Conservation (phyloP, 164 flowering plant species). For the Brasenia schreberi region DNA sequence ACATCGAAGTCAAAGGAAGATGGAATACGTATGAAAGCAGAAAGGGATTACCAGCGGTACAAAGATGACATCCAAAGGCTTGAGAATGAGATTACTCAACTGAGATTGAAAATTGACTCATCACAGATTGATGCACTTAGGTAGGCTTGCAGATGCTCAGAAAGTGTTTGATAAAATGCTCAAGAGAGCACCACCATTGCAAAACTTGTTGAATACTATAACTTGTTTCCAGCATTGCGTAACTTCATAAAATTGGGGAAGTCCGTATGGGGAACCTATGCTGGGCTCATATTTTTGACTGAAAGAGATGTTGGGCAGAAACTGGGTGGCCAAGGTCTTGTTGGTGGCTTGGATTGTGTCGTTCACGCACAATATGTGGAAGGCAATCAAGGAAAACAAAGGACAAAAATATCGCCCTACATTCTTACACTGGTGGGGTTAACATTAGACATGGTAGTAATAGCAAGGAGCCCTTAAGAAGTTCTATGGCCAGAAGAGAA, state of each 20-base stretch:
- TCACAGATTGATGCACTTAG: conserved; percentile 26
- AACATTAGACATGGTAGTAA: conserved; percentile 5
- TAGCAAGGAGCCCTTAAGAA: conserved; percentile 10
- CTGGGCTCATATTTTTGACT: conserved; percentile 93
- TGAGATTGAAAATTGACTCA: conserved; percentile 56
- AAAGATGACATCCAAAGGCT: conserved; percentile 86
- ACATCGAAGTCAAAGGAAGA: conserved; percentile 60
- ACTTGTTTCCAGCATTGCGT: conserved; percentile 87
- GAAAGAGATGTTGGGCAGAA: conserved; percentile 76
- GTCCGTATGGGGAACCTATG: conserved; percentile 99
- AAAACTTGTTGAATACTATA: conserved; percentile 80
- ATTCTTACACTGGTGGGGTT: no score
- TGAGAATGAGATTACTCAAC: conserved; percentile 77
- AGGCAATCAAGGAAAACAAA: no score
- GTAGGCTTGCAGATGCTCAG: neutral
- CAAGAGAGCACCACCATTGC: conserved; percentile 96
- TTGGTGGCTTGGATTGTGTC: conserved; percentile 91
- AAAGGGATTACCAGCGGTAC: conserved; percentile 89
- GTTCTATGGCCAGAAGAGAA: conserved; percentile 7
- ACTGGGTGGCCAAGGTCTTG: conserved; percentile 78
- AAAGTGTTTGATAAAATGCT: no score
- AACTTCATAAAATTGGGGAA: conserved; percentile 86
- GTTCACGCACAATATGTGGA: conserved; percentile 25
- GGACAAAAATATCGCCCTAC: no score
- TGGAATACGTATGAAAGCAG: conserved; percentile 61